Conservation (phyloP, 129 eudicot genomes). For the Oenanthe sinensis region DNA sequence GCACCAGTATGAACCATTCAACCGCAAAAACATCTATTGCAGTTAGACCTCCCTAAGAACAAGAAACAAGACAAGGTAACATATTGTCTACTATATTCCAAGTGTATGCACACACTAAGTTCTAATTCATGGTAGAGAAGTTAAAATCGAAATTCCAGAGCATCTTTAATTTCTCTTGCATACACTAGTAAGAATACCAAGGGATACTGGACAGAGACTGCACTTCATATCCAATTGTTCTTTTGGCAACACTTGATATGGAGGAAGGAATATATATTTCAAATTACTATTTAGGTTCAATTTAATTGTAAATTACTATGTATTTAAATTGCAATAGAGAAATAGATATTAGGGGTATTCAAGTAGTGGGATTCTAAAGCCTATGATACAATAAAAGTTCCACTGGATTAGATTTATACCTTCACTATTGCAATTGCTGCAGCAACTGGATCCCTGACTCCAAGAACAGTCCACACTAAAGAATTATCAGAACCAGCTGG, state of each 20-base stretch:
- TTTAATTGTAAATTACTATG: neutral
- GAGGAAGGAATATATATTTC: neutral
- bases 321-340: neutral
- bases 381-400: neutral
- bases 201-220: neutral
- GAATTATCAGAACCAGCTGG: conserved; percentile 99
- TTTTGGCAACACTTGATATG: neutral
- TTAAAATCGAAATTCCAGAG: neutral
- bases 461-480: conserved; percentile 97
- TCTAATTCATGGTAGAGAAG: neutral
- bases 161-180: neutral
- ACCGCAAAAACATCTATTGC: conserved; percentile 98
- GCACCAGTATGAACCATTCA: conserved; percentile 83
- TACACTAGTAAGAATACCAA: neutral
- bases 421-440: conserved; percentile 95
- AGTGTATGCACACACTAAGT: neutral
- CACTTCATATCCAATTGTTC: neutral
- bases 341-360: neutral
- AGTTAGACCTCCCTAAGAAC: conserved; percentile 92
- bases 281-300: neutral
- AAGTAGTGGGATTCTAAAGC: neutral
- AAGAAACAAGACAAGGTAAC: conserved; percentile 10
- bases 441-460: conserved; percentile 87
- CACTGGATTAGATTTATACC: conserved; percentile 29
- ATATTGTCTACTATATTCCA: neutral